phyloP scores from a whole-genome alignment of 768 basidiomycete genomes.

The Lentinula aciculospora region DNA sequence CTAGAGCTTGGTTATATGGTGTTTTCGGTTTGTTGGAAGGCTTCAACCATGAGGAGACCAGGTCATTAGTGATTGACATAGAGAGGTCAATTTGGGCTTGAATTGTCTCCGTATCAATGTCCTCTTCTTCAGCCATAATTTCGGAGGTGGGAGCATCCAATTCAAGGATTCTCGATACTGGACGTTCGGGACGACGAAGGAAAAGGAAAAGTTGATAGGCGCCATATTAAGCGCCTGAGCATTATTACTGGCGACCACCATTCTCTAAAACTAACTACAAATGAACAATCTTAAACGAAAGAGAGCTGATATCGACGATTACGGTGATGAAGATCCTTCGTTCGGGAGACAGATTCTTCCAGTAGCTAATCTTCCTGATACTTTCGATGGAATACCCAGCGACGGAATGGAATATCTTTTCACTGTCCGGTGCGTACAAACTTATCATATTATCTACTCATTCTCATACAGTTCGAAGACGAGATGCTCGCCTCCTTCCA shows the following conservation, averaged over 20 bases:
- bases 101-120: slow-evolving; percentile 59
- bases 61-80: slow-evolving; percentile 68
- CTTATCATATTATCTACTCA: slow-evolving; percentile 1
- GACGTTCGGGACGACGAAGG: no score
- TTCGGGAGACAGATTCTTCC: slow-evolving; percentile 72
- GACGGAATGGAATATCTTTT: slow-evolving; percentile 82
- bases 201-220: background rate
- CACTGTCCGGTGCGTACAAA: slow-evolving; percentile 57
- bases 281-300: slow-evolving; percentile 48
- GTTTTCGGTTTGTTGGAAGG: slow-evolving; percentile 37
- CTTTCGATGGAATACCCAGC: slow-evolving; percentile 58
- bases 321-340: slow-evolving; percentile 55
- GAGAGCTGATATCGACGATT: slow-evolving; percentile 40
- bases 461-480: slow-evolving; percentile 32
- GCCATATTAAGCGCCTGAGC: background rate
- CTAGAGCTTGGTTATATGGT: slow-evolving; percentile 25
- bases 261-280: background rate
- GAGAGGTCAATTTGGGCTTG: slow-evolving; percentile 83
- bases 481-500: slow-evolving; percentile 65
- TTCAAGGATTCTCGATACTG: background rate
- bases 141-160: background rate
- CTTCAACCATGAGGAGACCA: slow-evolving; percentile 76
- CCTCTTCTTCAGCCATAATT: slow-evolving; percentile 37
- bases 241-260: no score
- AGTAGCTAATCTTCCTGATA: slow-evolving; percentile 70